Evolutionary conservation across 2,329 filamentous ascomycete species (phyloP).

Genomic region (Samsoniella hepiali): DNA sequence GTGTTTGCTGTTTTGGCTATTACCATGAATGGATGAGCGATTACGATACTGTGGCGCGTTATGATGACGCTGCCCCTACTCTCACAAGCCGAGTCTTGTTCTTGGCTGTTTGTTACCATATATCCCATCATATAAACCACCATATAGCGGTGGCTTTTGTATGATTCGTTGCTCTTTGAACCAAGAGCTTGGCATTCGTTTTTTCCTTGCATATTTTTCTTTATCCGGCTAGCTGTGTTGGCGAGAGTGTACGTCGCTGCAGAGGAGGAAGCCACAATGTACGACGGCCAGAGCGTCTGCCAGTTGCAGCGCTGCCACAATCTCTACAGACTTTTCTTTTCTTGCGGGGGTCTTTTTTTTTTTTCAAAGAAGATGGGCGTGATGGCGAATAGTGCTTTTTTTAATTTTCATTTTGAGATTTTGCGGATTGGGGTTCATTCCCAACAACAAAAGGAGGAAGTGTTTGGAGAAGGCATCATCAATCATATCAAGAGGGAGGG

Average conservation of each 20-base stretch:
- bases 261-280: not conserved
- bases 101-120: not conserved
- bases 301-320: conserved; percentile 14
- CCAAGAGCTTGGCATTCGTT: conserved; percentile 5
- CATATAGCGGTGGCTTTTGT: not conserved
- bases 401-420: not conserved
- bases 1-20: not conserved
- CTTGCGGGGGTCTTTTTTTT: not conserved
- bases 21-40: conserved; percentile 2
- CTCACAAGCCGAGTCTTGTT: not conserved
- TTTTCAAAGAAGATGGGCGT: conserved; percentile 1
- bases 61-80: not conserved
- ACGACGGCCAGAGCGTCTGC: conserved; percentile 7
- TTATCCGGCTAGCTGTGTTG: not conserved
- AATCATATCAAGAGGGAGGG: not conserved
- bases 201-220: conserved; percentile 1
- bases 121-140: not conserved
- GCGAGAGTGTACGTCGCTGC: not conserved
- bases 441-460: not conserved
- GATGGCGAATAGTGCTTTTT: not conserved
- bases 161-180: not conserved
- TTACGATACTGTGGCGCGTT: not conserved
- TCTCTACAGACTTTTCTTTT: conserved; percentile 4
- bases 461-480: not conserved
- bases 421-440: not conserved